Percentiles rank a stretch among this genome's conserved stretches.
Evolutionary conservation across 192 early-diverging fungal species (phyloP).

Genomic region (Rhizophlyctis rosea): DNA sequence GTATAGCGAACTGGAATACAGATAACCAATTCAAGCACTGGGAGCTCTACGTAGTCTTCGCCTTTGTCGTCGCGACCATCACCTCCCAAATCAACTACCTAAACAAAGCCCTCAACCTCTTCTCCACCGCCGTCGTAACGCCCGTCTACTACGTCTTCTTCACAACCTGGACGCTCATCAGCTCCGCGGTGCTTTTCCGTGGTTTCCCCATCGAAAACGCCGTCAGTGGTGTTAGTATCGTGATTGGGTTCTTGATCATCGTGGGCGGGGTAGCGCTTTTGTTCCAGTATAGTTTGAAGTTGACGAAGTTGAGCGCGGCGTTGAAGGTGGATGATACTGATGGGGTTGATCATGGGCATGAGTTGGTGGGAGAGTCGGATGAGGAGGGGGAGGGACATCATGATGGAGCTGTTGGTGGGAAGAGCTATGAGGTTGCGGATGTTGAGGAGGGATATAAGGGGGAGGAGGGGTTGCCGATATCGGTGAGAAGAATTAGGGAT

Average conservation of each 20-base stretch:
- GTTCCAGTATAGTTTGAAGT: too few species aligned
- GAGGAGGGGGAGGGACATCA: too few species aligned
- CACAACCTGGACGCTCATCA: constrained; percentile 62
- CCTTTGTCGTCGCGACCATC: constrained; percentile 50
- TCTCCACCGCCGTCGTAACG: constrained; percentile 71
- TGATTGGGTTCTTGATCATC: constrained; percentile 50
- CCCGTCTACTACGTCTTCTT: constrained; percentile 76
- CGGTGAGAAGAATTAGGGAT: too few species aligned
- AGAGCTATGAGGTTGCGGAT: too few species aligned
- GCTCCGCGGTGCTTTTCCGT: constrained; percentile 62
- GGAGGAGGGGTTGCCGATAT: too few species aligned
- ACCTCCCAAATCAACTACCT: constrained; percentile 66
- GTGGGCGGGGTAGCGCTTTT: constrained; percentile 47
- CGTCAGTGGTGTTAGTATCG: constrained; percentile 25
- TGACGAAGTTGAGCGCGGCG: too few species aligned
- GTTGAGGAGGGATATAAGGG: too few species aligned
- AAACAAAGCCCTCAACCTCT: constrained; percentile 68
- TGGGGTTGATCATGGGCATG: too few species aligned
- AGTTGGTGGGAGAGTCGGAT: too few species aligned
- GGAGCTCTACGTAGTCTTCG: constrained; percentile 60
- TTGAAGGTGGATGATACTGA: too few species aligned
- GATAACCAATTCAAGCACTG: constrained; percentile 68
- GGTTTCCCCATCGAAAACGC: constrained; percentile 46
- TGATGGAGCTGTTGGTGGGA: too few species aligned
- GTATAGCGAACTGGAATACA: constrained; percentile 38